Evolutionary conservation across 495 filamentous ascomycete species (phyloP), one percentile per base, ranked within the genome.

Genomic region (Rostrohypoxylon terebratum): DNA sequence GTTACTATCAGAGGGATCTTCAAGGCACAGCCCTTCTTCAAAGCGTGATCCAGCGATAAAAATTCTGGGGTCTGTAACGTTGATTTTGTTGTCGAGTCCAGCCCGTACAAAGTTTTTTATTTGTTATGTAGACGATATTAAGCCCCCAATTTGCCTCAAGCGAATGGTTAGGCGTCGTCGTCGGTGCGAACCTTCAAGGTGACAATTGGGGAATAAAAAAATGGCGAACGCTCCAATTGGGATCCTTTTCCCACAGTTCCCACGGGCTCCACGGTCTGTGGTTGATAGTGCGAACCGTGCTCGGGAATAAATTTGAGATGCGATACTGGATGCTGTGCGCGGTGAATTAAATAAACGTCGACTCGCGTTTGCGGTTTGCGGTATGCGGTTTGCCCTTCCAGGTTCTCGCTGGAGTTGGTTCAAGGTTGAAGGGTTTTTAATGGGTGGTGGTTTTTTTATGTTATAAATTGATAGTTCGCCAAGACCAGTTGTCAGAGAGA

Each of bases 1-100:
- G 33, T 68, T 34, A 38, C 60, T 68, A 54, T 72, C 57, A 61
- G 25, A 18, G 54, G 38, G 54, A 57, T 50, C 59, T 62, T 34
- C 51, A 66, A 76, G 76, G 76, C 73, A 40, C 76, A 70, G 73
- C 77, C 69, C 66, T 25, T 53, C 33, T 63, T 54, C 44, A 60
- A 59, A 50, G 45, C 59, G 16, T 21, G 61, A 64, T 63, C 33
- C 53, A 28, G 33, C 44, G 40, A 44, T 68, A 42, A 57, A 59
- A 48, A n/a, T 47, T 48, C 53, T 71, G 58, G 67, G 42, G 45
- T 69, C 62, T 18, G 58, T 66, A 33, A 63, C 54, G 63, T 70
- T 21, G 69, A 42, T 64, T 65, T 65, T 66, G 51, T 25, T 58
- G 64, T 65, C 72, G 75, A 77, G 77, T 75, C 77, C 77, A 78